A percentile compares a stretch with the other conserved stretches of the same genome.
These are phyloP conservation scores for Pyrenula massariospora DNA, from an alignment of 495 filamentous ascomycete genomes.

Conservation along the genomic window DNA sequence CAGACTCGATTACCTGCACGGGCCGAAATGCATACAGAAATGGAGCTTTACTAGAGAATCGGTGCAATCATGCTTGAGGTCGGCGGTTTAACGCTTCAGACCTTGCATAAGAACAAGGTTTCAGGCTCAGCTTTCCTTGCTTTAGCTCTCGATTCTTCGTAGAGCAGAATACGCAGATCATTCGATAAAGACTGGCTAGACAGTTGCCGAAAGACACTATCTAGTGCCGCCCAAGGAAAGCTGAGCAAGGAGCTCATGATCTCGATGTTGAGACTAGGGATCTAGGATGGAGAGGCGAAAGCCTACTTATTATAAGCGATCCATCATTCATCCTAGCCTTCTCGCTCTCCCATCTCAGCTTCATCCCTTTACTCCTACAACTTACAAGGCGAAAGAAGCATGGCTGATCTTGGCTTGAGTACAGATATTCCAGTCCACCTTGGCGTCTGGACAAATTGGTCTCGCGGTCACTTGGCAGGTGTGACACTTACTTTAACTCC, in stretches of 20 bases:
- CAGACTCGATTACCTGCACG: too few species aligned
- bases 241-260: not conserved
- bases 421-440: conserved; percentile 2
- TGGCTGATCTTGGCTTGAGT: not conserved
- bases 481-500: conserved; percentile 8
- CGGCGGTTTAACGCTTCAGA: not conserved
- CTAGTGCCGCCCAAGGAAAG: not conserved
- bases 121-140: not conserved
- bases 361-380: not conserved
- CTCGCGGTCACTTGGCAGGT: conserved; percentile 5
- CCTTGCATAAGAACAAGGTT: not conserved
- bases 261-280: not conserved
- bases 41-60: not conserved
- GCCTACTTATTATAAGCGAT: not conserved
- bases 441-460: conserved; percentile 12
- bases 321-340: not conserved
- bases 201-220: not conserved
- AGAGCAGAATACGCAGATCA: not conserved
- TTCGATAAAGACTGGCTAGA: not conserved
- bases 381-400: not conserved
- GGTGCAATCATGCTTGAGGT: too few species aligned
- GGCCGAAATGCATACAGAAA: too few species aligned
- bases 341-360: not conserved
- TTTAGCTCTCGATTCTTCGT: not conserved
- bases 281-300: not conserved